Evolutionary conservation across 202 grass and related monocot genomes (phyloP).

Genomic region (Eragrostis tef): DNA sequence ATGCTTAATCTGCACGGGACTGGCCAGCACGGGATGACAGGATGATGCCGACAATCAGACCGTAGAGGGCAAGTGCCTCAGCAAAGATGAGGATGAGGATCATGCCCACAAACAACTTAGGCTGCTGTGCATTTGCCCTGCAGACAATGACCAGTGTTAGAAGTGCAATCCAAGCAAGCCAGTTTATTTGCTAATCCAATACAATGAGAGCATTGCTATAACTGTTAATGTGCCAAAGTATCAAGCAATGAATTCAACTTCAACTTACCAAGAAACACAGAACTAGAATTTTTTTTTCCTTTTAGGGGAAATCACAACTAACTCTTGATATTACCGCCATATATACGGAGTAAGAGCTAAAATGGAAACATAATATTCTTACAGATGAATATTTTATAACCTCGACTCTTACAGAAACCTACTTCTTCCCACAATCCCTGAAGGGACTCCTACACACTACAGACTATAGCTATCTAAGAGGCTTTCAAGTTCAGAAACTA

Average conservation of each 20-base stretch:
- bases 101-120: slow-evolving; percentile 96
- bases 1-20: slow-evolving; percentile 74
- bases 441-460: background rate
- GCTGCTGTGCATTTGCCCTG: slow-evolving; percentile 96
- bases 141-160: slow-evolving; percentile 33
- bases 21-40: slow-evolving; percentile 95
- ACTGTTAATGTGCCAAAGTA: background rate
- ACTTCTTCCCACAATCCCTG: background rate
- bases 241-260: background rate
- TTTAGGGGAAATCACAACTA: background rate
- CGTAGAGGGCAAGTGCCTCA: slow-evolving; percentile 92
- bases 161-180: background rate
- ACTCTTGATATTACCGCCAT: background rate
- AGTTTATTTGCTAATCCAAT: background rate
- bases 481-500: background rate
- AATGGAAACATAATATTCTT: background rate
- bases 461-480: background rate
- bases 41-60: slow-evolving; percentile 93
- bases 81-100: slow-evolving; percentile 98
- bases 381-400: background rate
- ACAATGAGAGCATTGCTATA: background rate
- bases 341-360: background rate
- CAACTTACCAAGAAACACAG: background rate
- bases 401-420: background rate
- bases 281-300: background rate